These are phyloP conservation scores for Diaporthe amygdali DNA, from an alignment of 2,329 filamentous ascomycete species.

Conservation along the genomic window DNA sequence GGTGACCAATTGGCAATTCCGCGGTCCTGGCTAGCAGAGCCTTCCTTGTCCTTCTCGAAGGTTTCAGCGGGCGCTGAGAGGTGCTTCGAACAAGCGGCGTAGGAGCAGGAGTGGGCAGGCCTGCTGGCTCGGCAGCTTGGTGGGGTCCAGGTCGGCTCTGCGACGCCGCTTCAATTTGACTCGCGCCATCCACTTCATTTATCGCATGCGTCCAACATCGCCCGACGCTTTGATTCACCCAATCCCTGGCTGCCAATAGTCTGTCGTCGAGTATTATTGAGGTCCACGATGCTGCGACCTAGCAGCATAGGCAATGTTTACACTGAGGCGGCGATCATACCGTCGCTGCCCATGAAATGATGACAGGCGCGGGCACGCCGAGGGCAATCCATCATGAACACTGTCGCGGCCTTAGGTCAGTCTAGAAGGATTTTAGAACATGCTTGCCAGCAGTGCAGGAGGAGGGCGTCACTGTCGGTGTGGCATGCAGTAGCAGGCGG, in stretches of 20 bases:
- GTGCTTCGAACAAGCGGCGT: constrained; percentile 20
- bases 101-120: constrained; percentile 17
- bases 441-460: not conserved
- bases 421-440: constrained; percentile 3
- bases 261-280: constrained; percentile 8
- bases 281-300: constrained; percentile 22
- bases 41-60: constrained; percentile 27
- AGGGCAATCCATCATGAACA: not conserved
- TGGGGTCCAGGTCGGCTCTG: constrained; percentile 22
- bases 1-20: constrained; percentile 27
- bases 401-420: not conserved
- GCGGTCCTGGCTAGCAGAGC: constrained; percentile 22
- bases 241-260: constrained; percentile 24
- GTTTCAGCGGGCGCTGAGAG: constrained; percentile 25
- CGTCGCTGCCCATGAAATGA: constrained; percentile 13
- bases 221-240: constrained; percentile 22
- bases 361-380: constrained; percentile 22
- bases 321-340: constrained; percentile 19
- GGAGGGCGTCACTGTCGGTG: not conserved
- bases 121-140: constrained; percentile 15
- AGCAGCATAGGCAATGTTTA: constrained; percentile 14
- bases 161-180: constrained; percentile 23
- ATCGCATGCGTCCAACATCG: constrained; percentile 21
- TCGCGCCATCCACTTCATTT: constrained; percentile 23
- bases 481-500: not conserved